A percentile compares a stretch with the other conserved stretches of the same genome.
Conservation (phyloP, 139 green algal species). For the Mesotaenium endlicherianum region DNA sequence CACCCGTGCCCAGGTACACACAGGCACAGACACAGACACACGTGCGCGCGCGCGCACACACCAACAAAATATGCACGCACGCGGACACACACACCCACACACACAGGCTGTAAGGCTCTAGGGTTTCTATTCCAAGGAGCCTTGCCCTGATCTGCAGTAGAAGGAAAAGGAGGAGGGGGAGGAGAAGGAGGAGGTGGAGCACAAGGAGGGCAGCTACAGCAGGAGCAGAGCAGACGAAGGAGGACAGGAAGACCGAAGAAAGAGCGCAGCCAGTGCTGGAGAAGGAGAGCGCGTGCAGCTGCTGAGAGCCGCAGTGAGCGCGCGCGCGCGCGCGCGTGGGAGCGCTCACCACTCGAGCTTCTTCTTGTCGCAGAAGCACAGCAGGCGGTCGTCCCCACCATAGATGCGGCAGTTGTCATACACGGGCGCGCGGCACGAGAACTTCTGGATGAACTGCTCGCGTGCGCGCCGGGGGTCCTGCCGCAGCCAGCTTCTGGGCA, state of each 20-base stretch:
- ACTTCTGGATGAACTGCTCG: constrained; percentile 44
- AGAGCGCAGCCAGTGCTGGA: not conserved
- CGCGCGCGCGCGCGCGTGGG: not conserved
- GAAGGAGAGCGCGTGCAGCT: not conserved
- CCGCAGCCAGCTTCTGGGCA: not conserved
- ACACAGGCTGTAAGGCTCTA: too few relatives aligned
- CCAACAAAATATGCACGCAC: too few relatives aligned
- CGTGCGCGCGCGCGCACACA: too few relatives aligned
- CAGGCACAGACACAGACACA: too few relatives aligned
- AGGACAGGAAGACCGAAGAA: not conserved
- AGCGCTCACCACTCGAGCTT: constrained; percentile 42
- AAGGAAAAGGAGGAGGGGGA: not conserved
- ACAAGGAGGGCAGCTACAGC: not conserved
- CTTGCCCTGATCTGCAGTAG: not conserved
- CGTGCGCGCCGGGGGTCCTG: constrained; percentile 2
- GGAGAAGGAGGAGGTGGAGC: not conserved
- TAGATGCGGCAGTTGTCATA: constrained; percentile 52
- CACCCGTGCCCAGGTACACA: too few relatives aligned
- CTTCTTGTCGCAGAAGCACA: constrained; percentile 49
- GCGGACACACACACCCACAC: too few relatives aligned
- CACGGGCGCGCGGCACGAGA: constrained; percentile 35
- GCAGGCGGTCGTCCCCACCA: constrained; percentile 27
- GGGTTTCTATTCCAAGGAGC: too few relatives aligned
- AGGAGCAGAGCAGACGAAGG: not conserved
- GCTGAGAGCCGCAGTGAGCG: not conserved